phyloP scores from a whole-genome alignment of 225 moss, liverwort and hornwort species.

The Antitrichia curtipendula region DNA sequence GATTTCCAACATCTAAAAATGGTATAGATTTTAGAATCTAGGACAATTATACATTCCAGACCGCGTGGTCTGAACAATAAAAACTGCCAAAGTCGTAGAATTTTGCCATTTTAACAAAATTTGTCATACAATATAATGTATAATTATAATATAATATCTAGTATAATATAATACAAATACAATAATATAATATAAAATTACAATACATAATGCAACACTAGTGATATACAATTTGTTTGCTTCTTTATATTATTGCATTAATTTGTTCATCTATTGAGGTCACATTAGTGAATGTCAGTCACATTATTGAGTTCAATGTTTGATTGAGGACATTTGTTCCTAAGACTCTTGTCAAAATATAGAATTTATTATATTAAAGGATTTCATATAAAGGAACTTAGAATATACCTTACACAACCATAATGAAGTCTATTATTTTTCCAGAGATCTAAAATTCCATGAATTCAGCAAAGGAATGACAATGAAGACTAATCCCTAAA shows the following conservation, averaged over 20 bases:
- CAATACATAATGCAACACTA: neutral
- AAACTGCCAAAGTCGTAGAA: no score
- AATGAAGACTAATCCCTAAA: fast-evolving
- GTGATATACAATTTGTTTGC: neutral
- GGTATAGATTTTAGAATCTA: no score
- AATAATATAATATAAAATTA: no score
- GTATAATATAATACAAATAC: no score
- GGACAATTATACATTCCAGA: no score
- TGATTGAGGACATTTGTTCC: neutral
- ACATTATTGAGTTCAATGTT: neutral
- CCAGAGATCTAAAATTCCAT: neutral
- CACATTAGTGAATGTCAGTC: neutral
- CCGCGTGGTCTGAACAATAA: no score
- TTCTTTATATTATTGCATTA: neutral
- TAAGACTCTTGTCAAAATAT: neutral
- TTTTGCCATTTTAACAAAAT: no score
- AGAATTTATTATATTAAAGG: neutral
- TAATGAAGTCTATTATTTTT: neutral
- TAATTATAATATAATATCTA: no score
- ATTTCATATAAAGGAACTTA: neutral
- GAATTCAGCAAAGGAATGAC: neutral
- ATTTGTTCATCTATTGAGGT: neutral
- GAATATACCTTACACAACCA: neutral
- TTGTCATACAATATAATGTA: no score
- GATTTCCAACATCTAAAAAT: no score